These are phyloP conservation scores for Herpetomonas tarakana DNA, from an alignment of 208 protist genomes.

Conservation along the genomic window DNA sequence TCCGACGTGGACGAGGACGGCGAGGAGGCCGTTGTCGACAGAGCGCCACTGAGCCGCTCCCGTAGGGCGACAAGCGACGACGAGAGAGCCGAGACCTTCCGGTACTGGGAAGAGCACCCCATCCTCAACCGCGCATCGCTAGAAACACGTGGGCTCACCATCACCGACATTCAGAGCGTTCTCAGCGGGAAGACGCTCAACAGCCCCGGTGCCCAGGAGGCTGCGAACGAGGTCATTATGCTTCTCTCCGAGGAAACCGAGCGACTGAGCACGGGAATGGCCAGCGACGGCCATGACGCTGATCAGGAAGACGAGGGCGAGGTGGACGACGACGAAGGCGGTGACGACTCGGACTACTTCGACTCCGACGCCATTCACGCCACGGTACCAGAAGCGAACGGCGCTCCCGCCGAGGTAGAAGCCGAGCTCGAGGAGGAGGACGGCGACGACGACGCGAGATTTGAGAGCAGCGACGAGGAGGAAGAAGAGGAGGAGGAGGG, in stretches of 20 bases:
- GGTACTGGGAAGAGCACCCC: constrained; percentile 68
- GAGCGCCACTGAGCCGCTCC: constrained; percentile 13
- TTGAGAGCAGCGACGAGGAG: neutral
- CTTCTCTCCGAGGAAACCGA: constrained; percentile 70
- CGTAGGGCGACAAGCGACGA: constrained; percentile 21
- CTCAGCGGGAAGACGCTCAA: constrained; percentile 58
- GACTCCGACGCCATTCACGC: neutral
- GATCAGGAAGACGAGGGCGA: constrained; percentile 44
- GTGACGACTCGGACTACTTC: constrained; percentile 12
- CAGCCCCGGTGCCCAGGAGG: constrained; percentile 38
- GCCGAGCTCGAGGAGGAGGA: neutral
- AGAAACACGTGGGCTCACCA: constrained; percentile 59
- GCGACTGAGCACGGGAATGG: constrained; percentile 26
- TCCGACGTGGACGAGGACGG: constrained; percentile 20
- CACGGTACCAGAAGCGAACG: neutral
- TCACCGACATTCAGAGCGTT: constrained; percentile 66
- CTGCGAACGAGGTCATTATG: constrained; percentile 73
- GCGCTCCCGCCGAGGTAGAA: neutral
- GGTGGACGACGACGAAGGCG: constrained; percentile 13
- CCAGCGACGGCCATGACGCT: constrained; percentile 43
- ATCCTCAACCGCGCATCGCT: constrained; percentile 64
- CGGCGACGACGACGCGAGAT: neutral
- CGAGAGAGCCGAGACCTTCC: constrained; percentile 31
- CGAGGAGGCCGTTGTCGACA: constrained; percentile 12
- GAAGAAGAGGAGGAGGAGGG: constrained; percentile 12